phyloP scores from a whole-genome alignment of 176 grass and related monocot species.

The Oryza rufipogon region DNA sequence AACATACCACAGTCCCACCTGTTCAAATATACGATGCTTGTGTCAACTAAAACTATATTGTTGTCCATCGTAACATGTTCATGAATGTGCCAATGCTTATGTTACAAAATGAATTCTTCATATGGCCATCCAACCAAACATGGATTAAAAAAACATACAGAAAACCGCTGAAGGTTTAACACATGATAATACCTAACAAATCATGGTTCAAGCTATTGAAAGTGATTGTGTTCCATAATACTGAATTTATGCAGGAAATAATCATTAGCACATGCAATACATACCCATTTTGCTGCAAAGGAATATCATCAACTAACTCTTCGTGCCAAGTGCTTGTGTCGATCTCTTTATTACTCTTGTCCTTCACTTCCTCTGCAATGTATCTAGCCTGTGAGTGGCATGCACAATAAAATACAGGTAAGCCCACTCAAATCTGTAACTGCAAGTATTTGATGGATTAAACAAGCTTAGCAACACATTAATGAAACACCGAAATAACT shows the following conservation, averaged over 20 bases:
- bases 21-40: constrained; percentile 20
- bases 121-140: constrained; percentile 15
- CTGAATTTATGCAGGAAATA: constrained; percentile 23
- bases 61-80: not conserved
- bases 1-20: constrained; percentile 94
- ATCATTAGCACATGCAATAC: constrained; percentile 26
- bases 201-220: not conserved
- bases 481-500: not conserved
- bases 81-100: constrained; percentile 17
- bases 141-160: constrained; percentile 12
- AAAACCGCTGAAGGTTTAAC: not conserved
- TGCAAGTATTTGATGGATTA: not conserved
- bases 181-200: not conserved
- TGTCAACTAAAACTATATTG: not conserved
- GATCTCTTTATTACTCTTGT: constrained; percentile 72
- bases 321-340: constrained; percentile 51
- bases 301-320: constrained; percentile 48
- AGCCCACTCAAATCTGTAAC: constrained; percentile 5
- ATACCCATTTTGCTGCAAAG: constrained; percentile 72
- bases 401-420: constrained; percentile 29
- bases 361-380: constrained; percentile 73
- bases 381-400: constrained; percentile 57
- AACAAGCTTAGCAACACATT: constrained; percentile 34
- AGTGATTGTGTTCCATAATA: not conserved
- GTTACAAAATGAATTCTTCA: constrained; percentile 24